These are phyloP conservation scores for Umbelopsis sp. DNA, from an alignment of 192 early-diverging fungal genomes.

Conservation along the genomic window DNA sequence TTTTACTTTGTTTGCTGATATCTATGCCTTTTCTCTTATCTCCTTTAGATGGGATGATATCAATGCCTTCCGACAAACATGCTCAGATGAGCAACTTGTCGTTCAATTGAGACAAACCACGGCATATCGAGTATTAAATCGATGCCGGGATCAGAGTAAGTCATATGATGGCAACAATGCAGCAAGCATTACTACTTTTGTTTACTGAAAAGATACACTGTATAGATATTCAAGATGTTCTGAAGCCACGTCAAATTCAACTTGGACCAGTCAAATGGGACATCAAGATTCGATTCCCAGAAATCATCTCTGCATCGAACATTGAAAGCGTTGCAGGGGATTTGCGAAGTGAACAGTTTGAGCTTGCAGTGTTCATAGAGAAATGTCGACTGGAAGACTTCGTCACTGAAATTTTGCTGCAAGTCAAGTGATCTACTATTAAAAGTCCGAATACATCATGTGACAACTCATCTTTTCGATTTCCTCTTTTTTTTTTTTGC, in stretches of 20 bases:
- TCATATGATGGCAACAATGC: conserved; percentile 17
- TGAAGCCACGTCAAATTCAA: not conserved
- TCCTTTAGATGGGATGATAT: not conserved
- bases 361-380: conserved; percentile 6
- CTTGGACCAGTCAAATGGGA: conserved; percentile 16
- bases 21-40: not conserved
- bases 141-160: not conserved
- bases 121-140: conserved; percentile 4
- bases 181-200: not conserved
- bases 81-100: not conserved
- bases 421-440: conserved; percentile 8
- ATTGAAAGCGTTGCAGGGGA: conserved; percentile 8
- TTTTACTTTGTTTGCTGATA: not conserved
- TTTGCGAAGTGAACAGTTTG: conserved; percentile 14
- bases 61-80: not conserved
- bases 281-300: conserved; percentile 14
- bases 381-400: conserved; percentile 8
- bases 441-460: conserved; percentile 15
- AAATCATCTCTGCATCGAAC: not conserved
- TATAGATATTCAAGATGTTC: not conserved
- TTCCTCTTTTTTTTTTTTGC: not conserved
- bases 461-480: not conserved
- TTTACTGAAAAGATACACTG: not conserved
- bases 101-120: conserved; percentile 1
- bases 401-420: not conserved